Base-by-base conservation (phyloP, 495 filamentous ascomycete genomes). In the Daldinia caldariorum region DNA sequence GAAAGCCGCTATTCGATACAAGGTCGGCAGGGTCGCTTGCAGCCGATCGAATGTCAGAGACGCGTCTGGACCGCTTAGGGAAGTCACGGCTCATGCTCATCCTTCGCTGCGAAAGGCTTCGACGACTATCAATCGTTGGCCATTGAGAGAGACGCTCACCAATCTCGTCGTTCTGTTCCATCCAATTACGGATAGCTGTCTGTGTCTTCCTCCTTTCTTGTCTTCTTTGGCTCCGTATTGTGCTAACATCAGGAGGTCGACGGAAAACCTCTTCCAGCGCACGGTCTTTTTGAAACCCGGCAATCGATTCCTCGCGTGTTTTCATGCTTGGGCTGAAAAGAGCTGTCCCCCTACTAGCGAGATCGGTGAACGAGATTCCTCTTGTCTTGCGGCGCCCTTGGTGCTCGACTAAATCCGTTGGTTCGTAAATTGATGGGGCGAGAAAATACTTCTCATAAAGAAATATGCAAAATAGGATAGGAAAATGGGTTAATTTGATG, bases 251-350 rank as follows among this genome's bases (percentile, higher is more conserved):
- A 3, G 85, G 85, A 9, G 75, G 75, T 8, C 84, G 79, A 60
- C 92, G 86, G 77, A 98, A 98, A 0, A 98, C 93, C 70, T 96
- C 94, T 22, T 97, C 94, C n/a, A 98, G 80, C 9, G 92, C 94
- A 43, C 88, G 89, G 68, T 97, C 94, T 74, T 97, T 95, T 63
- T 94, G 92, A 73, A 88, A 93, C 0, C 91, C 94, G 32, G 90
- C 86, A 47, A 95, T 86, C 0, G 92, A 96, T 53, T 92, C 92
- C 74, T 95, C 92, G 35, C 92, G 89, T 34, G 91, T 84, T 6
- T 91, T 82, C 37, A 90, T 80, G 63, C 81, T 86, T 13, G 90
- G 90, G 69, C 88, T 93, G 76, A 96, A 94, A 22, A 90, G 76
- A 53, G 81, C 82, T 3, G 80, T 69, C 22, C 64, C 67, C 53